Conservation (phyloP, 495 filamentous ascomycete species). For the Penicillium chermesinum region DNA sequence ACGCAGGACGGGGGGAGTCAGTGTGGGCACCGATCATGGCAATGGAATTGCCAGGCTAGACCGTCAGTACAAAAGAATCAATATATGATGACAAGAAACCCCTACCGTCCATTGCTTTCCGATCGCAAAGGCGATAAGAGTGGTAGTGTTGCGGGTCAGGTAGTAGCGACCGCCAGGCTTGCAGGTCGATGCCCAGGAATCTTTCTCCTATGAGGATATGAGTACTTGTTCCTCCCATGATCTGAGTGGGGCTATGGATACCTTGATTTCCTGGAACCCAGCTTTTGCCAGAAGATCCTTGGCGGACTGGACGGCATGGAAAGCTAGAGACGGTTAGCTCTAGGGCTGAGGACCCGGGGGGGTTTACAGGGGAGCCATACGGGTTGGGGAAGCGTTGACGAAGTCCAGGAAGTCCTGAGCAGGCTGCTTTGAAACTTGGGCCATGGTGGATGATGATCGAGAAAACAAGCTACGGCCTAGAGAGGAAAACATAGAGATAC, state of each 20-base stretch:
- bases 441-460: conserved; percentile 43
- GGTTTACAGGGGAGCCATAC: conserved; percentile 47
- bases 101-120: conserved; percentile 81
- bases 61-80: too few relatives aligned
- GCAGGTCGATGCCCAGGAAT: conserved; percentile 76
- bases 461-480: conserved; percentile 8
- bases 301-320: conserved; percentile 83
- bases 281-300: conserved; percentile 69
- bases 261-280: conserved; percentile 80
- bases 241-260: conserved; percentile 20
- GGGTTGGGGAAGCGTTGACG: conserved; percentile 90
- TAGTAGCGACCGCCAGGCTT: conserved; percentile 92
- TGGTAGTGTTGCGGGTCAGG: conserved; percentile 89
- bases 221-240: neutral
- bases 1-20: conserved; percentile 83
- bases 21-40: conserved; percentile 96
- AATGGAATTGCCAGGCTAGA: conserved; percentile 80
- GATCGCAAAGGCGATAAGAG: conserved; percentile 91
- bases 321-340: conserved; percentile 55
- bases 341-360: neutral
- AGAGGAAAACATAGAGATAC: conserved; percentile 9
- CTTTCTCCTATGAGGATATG: conserved; percentile 58
- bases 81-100: too few relatives aligned
- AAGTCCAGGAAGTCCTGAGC: conserved; percentile 87
- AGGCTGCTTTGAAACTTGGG: conserved; percentile 45